These are phyloP conservation scores for Barnettozyma sucrosica DNA, from an alignment of 805 yeast species.

Conservation along the genomic window DNA sequence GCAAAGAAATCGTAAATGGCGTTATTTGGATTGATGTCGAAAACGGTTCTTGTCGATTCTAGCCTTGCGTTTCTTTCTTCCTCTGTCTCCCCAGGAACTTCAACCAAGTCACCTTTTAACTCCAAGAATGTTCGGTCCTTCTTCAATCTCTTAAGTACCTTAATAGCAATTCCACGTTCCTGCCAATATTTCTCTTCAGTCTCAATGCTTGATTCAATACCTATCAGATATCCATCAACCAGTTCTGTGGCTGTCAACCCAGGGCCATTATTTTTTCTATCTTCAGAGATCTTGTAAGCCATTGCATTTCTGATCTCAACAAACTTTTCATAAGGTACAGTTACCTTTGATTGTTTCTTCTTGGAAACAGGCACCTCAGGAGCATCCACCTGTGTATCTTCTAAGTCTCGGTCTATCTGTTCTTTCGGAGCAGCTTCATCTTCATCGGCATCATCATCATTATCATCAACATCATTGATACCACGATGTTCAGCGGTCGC, in stretches of 20 bases:
- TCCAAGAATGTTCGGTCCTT: slow-evolving; percentile 80
- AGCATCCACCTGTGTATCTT: neutral
- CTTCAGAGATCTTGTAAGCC: slow-evolving; percentile 58
- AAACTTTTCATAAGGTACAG: slow-evolving; percentile 81
- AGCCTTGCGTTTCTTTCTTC: slow-evolving; percentile 24
- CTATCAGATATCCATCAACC: slow-evolving; percentile 75
- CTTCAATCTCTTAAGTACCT: slow-evolving; percentile 77
- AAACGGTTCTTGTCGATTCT: slow-evolving; percentile 26
- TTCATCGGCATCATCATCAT: slow-evolving; percentile 7
- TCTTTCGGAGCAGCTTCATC: slow-evolving; percentile 1
- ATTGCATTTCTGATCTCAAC: slow-evolving; percentile 76
- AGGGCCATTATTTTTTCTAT: slow-evolving; percentile 42
- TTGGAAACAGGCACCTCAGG: slow-evolving; percentile 4
- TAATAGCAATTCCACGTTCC: slow-evolving; percentile 67
- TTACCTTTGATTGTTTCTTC: slow-evolving; percentile 33
- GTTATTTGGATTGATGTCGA: slow-evolving; percentile 68
- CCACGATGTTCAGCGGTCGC: slow-evolving; percentile 26
- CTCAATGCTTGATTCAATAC: slow-evolving; percentile 63
- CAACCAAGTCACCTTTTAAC: slow-evolving; percentile 38
- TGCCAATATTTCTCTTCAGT: slow-evolving; percentile 64
- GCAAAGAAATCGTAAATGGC: slow-evolving; percentile 54
- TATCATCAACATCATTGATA: slow-evolving; percentile 13
- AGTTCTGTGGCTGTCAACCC: slow-evolving; percentile 68
- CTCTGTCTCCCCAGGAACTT: slow-evolving; percentile 20
- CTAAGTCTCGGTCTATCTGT: slow-evolving; percentile 2